Evolutionary conservation across 2,329 filamentous ascomycete genomes (phyloP).

Genomic region (Bimuria novae-zelandiae): DNA sequence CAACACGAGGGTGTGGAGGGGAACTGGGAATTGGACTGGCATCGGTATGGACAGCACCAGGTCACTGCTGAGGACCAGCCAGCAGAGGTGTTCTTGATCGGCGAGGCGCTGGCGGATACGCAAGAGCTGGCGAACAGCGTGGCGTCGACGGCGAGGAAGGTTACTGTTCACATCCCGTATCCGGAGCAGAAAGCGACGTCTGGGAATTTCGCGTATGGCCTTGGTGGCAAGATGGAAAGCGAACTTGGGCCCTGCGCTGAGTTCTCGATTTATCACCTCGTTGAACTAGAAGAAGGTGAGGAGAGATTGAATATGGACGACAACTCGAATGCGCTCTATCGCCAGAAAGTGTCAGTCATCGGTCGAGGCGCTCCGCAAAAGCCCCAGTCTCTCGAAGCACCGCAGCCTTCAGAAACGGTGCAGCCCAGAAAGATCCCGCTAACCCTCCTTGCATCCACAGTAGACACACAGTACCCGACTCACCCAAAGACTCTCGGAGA

Average conservation of each 20-base stretch:
- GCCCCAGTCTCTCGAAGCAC: not conserved
- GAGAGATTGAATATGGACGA: constrained; percentile 14
- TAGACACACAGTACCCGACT: not conserved
- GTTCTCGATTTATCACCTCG: constrained; percentile 52
- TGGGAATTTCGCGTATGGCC: constrained; percentile 56
- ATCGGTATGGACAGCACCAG: constrained; percentile 52
- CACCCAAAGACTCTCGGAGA: constrained; percentile 21
- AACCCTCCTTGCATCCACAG: not conserved
- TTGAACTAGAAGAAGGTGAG: constrained; percentile 45
- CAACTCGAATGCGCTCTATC: constrained; percentile 15
- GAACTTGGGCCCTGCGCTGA: constrained; percentile 47
- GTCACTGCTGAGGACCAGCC: constrained; percentile 35
- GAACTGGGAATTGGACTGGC: constrained; percentile 50
- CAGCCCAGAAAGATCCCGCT: not conserved
- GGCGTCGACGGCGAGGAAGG: constrained; percentile 49
- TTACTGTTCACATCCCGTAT: constrained; percentile 52
- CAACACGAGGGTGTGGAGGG: constrained; percentile 17
- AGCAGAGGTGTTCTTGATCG: constrained; percentile 54
- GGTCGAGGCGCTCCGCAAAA: not conserved
- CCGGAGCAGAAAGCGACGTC: constrained; percentile 57
- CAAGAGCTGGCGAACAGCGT: constrained; percentile 54
- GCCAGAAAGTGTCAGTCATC: constrained; percentile 13
- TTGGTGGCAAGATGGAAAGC: constrained; percentile 46
- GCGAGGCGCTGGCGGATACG: constrained; percentile 52
- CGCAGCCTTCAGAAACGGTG: not conserved